Base-by-base conservation (phyloP, 345 rosid species). In the Sonneratia caseolaris region DNA sequence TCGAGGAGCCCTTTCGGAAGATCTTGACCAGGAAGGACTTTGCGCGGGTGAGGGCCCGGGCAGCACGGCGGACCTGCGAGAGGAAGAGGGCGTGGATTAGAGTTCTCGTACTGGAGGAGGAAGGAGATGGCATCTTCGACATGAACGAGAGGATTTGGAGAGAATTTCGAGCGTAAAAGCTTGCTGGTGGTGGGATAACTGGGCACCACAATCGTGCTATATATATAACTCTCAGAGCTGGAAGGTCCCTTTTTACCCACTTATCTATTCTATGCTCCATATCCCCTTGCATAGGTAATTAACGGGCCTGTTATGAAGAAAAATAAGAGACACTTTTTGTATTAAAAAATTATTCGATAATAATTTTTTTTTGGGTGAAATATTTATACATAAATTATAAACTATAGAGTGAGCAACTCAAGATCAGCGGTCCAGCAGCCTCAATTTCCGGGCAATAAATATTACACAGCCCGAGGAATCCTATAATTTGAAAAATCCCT, bases 31-130 rank as follows among this genome's bases (percentile, higher is more conserved):
- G 68, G 68, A 90, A 69, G 45, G 93, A 80, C 67, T 86, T 87
- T 51, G 85, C 95, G 68, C 80, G 78, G 3, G 83, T 81, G 37
- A 94, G 76, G 55, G 85, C 87, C 16, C 93, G 81, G 57, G 82
- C 22, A 21, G 86, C 36, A 32, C 93, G 86, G 76, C 84, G 75
- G 66, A 86, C 72, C 35, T 83, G 93, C 3, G 96, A 79, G 78
- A 82, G 55, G 56, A 93, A 56, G 43, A 89, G 84, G 61, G 82
- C 84, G 70, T 85, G 91, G 61, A 88, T 72, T 74, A 88, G 78
- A 76, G 84, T 76, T 84, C 85, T 94, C 79, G 80, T 71, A 2
- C 2, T 67, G 22, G 85, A 75, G 75, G 94, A 82, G 14, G 86
- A 76, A 32, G 86, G 72, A 47, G 84, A 68, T n/a, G 84, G 70